Conservation (phyloP, 192 early-diverging fungal species). For the Umbelopsis vinacea region DNA sequence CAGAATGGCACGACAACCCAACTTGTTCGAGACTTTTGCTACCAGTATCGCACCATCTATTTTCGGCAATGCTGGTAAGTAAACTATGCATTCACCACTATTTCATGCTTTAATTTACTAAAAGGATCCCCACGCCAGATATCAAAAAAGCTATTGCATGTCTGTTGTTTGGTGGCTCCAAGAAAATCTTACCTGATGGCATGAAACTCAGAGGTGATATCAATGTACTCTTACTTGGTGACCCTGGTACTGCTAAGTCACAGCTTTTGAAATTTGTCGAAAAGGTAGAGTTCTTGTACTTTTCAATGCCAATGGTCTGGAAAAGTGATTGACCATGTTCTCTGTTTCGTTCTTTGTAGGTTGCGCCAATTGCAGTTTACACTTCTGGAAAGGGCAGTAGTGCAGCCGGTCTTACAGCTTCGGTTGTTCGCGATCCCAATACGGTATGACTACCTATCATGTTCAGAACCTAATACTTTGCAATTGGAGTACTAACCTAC, state of each 20-base stretch:
- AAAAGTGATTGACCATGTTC: neutral
- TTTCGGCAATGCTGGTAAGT: slow-evolving; percentile 84
- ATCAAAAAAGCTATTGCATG: slow-evolving; percentile 97
- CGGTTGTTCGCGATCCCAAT: slow-evolving; percentile 90
- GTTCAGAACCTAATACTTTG: neutral
- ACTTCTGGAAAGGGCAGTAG: slow-evolving; percentile 99
- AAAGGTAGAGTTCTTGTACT: slow-evolving; percentile 55
- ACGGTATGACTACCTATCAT: slow-evolving; percentile 54
- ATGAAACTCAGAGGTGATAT: slow-evolving; percentile 98
- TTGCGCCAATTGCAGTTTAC: slow-evolving; percentile 97
- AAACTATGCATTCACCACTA: neutral
- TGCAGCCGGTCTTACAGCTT: slow-evolving; percentile 98
- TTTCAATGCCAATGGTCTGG: no score
- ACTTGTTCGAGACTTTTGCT: slow-evolving; percentile 90
- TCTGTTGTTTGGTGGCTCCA: slow-evolving; percentile 95
- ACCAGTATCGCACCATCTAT: slow-evolving; percentile 96
- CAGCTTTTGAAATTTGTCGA: slow-evolving; percentile 99
- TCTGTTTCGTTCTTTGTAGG: slow-evolving; percentile 30
- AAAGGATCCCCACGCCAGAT: slow-evolving; percentile 52
- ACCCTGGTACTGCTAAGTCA: slow-evolving; percentile 98
- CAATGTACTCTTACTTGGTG: slow-evolving; percentile 95
- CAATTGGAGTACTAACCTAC: neutral
- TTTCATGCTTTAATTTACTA: neutral
- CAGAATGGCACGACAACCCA: slow-evolving; percentile 81
- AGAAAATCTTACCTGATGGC: slow-evolving; percentile 94